These are phyloP conservation scores for Monosporascus sp. DNA, from an alignment of 2,329 filamentous ascomycete genomes.

Conservation along the genomic window DNA sequence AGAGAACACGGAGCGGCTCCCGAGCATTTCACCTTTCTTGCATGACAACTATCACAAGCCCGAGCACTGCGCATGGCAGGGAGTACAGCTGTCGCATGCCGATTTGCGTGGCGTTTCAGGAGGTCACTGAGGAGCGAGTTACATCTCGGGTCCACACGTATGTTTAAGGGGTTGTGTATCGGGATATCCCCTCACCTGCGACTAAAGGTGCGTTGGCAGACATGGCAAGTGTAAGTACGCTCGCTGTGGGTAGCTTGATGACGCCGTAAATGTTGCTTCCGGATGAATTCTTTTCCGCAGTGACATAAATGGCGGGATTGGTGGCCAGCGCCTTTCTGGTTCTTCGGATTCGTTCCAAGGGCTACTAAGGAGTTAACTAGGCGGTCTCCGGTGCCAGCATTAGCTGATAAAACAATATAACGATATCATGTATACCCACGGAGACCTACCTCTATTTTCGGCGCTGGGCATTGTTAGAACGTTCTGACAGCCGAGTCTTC, in stretches of 20 bases:
- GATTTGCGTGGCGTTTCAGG: background rate
- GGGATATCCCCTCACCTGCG: background rate
- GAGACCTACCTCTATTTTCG: too few relatives aligned
- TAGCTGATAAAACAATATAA: background rate
- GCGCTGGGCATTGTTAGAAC: too few relatives aligned
- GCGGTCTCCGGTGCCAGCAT: background rate
- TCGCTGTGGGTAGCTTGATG: slow-evolving; percentile 3
- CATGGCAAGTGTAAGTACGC: background rate
- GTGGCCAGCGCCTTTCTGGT: background rate
- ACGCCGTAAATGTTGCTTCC: slow-evolving; percentile 4
- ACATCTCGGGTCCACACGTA: background rate
- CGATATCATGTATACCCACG: too few relatives aligned
- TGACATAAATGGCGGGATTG: background rate
- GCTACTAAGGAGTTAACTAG: background rate
- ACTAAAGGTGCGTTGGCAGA: slow-evolving; percentile 2
- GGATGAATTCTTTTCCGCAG: slow-evolving; percentile 1
- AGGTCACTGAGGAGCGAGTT: background rate
- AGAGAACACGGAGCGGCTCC: background rate
- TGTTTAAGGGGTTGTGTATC: background rate
- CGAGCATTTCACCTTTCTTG: background rate
- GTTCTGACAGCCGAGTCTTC: too few relatives aligned
- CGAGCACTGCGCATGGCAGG: background rate
- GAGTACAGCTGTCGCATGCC: background rate
- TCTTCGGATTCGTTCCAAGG: background rate
- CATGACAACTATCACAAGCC: slow-evolving; percentile 2